A percentile compares a stretch with the other conserved stretches of the same genome.
Conservation (phyloP, 108 stramenopile genomes). For the Epithemia pelagica region DNA sequence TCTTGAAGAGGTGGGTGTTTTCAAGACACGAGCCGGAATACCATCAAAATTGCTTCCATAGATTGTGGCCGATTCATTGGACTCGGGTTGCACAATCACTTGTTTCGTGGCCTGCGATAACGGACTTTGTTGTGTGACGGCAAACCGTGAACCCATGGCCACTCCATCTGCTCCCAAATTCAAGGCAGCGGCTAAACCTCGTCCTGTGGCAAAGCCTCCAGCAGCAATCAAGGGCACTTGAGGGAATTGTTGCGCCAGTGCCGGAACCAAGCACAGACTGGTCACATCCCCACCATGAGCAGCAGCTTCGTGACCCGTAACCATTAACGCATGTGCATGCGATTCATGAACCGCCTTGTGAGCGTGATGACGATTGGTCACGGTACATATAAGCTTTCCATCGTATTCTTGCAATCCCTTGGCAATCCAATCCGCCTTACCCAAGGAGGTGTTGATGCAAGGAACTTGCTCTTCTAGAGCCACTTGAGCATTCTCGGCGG, state of each 20-base stretch:
- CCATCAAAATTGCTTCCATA: slow-evolving; percentile 88
- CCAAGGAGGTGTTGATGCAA: slow-evolving; percentile 77
- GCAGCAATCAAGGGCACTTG: slow-evolving; percentile 80
- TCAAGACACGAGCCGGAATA: slow-evolving; percentile 75
- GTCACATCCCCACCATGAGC: slow-evolving; percentile 88
- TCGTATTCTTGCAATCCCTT: slow-evolving; percentile 63
- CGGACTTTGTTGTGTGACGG: slow-evolving; percentile 62
- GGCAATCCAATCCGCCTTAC: slow-evolving; percentile 82
- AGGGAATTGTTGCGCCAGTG: slow-evolving; percentile 63
- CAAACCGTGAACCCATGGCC: slow-evolving; percentile 86
- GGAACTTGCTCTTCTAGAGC: slow-evolving; percentile 84
- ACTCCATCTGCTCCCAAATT: slow-evolving; percentile 83
- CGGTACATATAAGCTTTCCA: slow-evolving; percentile 74
- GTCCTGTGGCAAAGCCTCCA: slow-evolving; percentile 88
- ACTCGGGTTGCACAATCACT: slow-evolving; percentile 31
- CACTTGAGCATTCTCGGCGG: slow-evolving; percentile 72
- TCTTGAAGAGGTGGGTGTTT: slow-evolving; percentile 40
- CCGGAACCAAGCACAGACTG: slow-evolving; percentile 64
- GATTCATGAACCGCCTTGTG: slow-evolving; percentile 40
- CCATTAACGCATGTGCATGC: slow-evolving; percentile 82
- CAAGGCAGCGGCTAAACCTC: slow-evolving; percentile 74
- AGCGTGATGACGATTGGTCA: slow-evolving; percentile 77
- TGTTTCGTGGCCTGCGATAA: slow-evolving; percentile 65
- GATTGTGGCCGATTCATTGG: slow-evolving; percentile 57
- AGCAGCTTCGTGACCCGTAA: slow-evolving; percentile 89